Evolutionary conservation across 345 rosid species (phyloP).

Genomic region (Erucastrum elatum): DNA sequence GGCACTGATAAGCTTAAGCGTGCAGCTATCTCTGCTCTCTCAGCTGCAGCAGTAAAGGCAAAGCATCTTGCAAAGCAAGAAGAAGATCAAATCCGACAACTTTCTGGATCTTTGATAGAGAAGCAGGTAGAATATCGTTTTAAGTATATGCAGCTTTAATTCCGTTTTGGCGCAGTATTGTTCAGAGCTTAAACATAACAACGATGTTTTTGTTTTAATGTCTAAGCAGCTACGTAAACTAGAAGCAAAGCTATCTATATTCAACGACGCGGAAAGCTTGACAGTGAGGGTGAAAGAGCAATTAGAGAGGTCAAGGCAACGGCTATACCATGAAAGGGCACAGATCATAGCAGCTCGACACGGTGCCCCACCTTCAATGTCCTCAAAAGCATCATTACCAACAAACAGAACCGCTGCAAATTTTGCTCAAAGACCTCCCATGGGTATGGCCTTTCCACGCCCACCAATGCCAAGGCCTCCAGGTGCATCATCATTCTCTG

Average conservation of each 20-base stretch:
- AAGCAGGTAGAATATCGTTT: slow-evolving; percentile 63
- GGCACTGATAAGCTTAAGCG: slow-evolving; percentile 63
- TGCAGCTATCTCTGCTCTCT: slow-evolving; percentile 75
- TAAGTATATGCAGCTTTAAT: slow-evolving; percentile 7
- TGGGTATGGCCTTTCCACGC: slow-evolving; percentile 59
- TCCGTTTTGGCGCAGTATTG: background rate
- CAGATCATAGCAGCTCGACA: slow-evolving; percentile 94
- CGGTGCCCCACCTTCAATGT: slow-evolving; percentile 61
- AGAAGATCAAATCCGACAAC: slow-evolving; percentile 80
- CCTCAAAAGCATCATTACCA: slow-evolving; percentile 58
- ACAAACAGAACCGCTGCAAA: slow-evolving; percentile 71
- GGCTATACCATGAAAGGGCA: slow-evolving; percentile 84
- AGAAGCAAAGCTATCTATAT: slow-evolving; percentile 80
- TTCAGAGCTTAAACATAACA: background rate
- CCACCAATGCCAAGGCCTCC: slow-evolving; percentile 70
- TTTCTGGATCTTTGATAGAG: slow-evolving; percentile 68
- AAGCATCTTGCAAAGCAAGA: slow-evolving; percentile 78
- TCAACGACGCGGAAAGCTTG: slow-evolving; percentile 73
- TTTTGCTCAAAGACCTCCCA: slow-evolving; percentile 67
- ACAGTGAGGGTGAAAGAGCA: slow-evolving; percentile 77
- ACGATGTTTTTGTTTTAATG: background rate
- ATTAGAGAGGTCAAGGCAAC: slow-evolving; percentile 86
- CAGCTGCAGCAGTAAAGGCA: slow-evolving; percentile 98
- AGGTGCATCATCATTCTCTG: slow-evolving; percentile 42
- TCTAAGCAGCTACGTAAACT: slow-evolving; percentile 73